Evolutionary conservation across 75 land plant genomes (phyloP), one percentile per base, ranked within the genome.

Genomic region (Azolla pinnata): DNA sequence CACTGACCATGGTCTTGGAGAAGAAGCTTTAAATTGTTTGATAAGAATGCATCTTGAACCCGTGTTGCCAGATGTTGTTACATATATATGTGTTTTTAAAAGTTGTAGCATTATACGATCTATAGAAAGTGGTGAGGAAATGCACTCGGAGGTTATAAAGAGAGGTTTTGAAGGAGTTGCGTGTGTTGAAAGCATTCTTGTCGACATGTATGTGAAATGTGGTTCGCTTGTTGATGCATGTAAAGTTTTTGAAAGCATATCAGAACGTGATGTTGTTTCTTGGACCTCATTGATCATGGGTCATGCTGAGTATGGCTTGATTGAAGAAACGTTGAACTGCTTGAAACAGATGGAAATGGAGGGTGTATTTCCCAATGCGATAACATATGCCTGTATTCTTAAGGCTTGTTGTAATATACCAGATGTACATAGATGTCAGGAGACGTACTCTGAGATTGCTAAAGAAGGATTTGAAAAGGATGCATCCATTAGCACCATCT

Each of bases 261-360:
- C 56, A 40, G 57, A 66, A 16, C 51, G 7, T 10, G 64, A 59
- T 64, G 75, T 80, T 31, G 81, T 67, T 12, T 14, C 73, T 1
- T 84, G 81, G 71, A 84, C 80, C 0, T 79, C 87, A 49, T 79
- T 84, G 35, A 29, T 80, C 16, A 62, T 73, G 17, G 83, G 79
- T 25, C 77, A 75, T 63, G 68, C 72, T 18, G 25, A 60, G 31
- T 71, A 77, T 28, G 16, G 30, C 28, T 33, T 46, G 21, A 67
- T 69, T 62, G 71, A 63, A 40, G 38, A 49, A 12, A 79, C 83
- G 21, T 30, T 80, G 56, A 57, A 55, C 20, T 69, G 68, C 35
- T 84, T 80, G 24, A 0, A 45, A 18, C 57, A 60, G 35, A 75
- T 84, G 87, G 47, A 62, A 0, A 32, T 1, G 12, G 24, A 30